Percentiles rank a stretch among this genome's conserved stretches.
These are phyloP conservation scores for Torulaspora delbrueckii DNA, from an alignment of 805 yeast genomes.

Conservation along the genomic window DNA sequence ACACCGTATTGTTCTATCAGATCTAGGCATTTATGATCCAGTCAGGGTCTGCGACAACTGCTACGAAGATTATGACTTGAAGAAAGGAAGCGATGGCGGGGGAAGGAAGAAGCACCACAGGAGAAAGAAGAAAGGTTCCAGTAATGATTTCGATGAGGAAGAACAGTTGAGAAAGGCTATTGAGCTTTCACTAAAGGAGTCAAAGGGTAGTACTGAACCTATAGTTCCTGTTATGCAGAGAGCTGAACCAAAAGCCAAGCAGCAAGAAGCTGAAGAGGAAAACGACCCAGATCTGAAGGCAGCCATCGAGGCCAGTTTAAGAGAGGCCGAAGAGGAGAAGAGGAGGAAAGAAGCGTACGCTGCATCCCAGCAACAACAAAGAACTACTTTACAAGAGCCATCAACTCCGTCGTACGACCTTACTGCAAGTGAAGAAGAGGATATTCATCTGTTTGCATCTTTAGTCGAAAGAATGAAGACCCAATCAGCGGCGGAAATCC, in stretches of 20 bases:
- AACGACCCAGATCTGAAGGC: constrained; percentile 87
- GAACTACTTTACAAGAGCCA: background rate
- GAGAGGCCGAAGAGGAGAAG: constrained; percentile 52
- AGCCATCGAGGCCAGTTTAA: constrained; percentile 87
- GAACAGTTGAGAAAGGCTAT: constrained; percentile 76
- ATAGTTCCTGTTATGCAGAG: constrained; percentile 27
- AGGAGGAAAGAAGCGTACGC: constrained; percentile 25
- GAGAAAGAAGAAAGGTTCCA: constrained; percentile 31
- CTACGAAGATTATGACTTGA: constrained; percentile 51
- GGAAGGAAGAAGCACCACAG: constrained; percentile 16
- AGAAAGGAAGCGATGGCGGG: constrained; percentile 24
- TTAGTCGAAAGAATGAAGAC: constrained; percentile 50
- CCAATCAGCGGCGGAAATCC: constrained; percentile 42
- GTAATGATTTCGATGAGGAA: constrained; percentile 66
- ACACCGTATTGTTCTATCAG: constrained; percentile 64
- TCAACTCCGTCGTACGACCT: constrained; percentile 33
- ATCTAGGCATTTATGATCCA: constrained; percentile 78
- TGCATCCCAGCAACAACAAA: constrained; percentile 9
- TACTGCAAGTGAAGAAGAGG: constrained; percentile 61
- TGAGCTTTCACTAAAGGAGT: constrained; percentile 67
- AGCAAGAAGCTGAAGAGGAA: constrained; percentile 41
- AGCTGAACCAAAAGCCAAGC: constrained; percentile 6
- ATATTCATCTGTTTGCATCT: constrained; percentile 63
- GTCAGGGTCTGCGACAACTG: constrained; percentile 95
- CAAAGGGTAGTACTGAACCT: constrained; percentile 26